Evolutionary conservation across 768 basidiomycete genomes (phyloP).

Genomic region (Scleroderma bovista): DNA sequence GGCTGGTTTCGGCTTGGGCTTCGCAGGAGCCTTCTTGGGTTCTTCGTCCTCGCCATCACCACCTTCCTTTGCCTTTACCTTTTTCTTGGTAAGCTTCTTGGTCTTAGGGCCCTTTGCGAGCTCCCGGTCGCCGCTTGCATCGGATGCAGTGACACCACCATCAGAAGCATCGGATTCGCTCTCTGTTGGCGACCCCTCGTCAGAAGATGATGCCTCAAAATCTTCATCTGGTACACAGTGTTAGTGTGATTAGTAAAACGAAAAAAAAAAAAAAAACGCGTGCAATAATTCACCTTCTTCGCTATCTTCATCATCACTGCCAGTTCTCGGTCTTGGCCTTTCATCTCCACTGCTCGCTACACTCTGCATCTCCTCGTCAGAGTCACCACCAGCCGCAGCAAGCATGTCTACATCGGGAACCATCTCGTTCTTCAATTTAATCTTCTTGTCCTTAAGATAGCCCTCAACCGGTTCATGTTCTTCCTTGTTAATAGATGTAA

Average conservation of each 20-base stretch:
- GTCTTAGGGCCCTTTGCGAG: conserved; percentile 39
- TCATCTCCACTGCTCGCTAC: conserved; percentile 67
- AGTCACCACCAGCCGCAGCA: conserved; percentile 56
- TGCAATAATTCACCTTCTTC: conserved; percentile 48
- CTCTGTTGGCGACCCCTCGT: conserved; percentile 83
- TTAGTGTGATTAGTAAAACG: conserved; percentile 3
- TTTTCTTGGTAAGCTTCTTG: conserved; percentile 36
- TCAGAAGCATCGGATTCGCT: conserved; percentile 58
- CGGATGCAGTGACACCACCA: conserved; percentile 75
- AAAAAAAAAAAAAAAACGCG: conserved; percentile 2
- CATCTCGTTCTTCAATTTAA: conserved; percentile 94
- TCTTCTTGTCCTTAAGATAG: conserved; percentile 86
- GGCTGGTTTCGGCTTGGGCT: conserved; percentile 39
- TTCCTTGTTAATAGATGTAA: conserved; percentile 93
- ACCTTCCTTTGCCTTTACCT: conserved; percentile 39
- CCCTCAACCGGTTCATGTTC: conserved; percentile 83
- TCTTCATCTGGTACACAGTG: conserved; percentile 61
- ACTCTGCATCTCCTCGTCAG: conserved; percentile 83
- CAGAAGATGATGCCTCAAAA: conserved; percentile 82
- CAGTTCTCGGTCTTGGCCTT: conserved; percentile 44
- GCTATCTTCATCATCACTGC: conserved; percentile 66
- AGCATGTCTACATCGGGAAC: conserved; percentile 79
- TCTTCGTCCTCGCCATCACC: conserved; percentile 37
- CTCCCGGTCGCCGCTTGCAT: conserved; percentile 75
- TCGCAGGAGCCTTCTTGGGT: conserved; percentile 44